These are phyloP conservation scores for Colletotrichum somersetense DNA, from an alignment of 2,329 filamentous ascomycete genomes.

Conservation along the genomic window DNA sequence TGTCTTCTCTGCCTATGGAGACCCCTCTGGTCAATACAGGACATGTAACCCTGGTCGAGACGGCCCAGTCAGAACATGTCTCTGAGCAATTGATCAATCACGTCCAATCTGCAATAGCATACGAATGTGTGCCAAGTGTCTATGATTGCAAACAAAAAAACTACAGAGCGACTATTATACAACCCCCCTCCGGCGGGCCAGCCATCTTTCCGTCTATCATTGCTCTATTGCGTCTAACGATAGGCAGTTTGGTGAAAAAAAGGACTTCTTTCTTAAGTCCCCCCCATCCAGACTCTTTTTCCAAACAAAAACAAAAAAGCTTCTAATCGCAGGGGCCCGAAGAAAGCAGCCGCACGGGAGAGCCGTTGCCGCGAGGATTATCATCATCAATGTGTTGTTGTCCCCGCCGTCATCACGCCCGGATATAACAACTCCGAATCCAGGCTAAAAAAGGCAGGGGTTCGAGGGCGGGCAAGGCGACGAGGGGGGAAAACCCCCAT, in stretches of 20 bases:
- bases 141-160: conserved; percentile 43
- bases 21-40: no score
- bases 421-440: conserved; percentile 24
- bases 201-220: conserved; percentile 43
- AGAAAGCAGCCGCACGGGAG: neutral
- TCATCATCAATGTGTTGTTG: conserved; percentile 29
- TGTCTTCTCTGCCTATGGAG: no score
- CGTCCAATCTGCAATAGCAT: neutral
- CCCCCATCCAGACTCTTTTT: conserved; percentile 32
- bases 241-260: conserved; percentile 40
- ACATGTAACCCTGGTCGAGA: no score
- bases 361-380: conserved; percentile 22
- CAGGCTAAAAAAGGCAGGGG: neutral
- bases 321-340: conserved; percentile 12
- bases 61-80: neutral
- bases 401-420: conserved; percentile 34
- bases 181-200: conserved; percentile 44
- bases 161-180: conserved; percentile 50
- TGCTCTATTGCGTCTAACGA: conserved; percentile 46
- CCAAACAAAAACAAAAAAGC: conserved; percentile 16
- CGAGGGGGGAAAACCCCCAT: conserved; percentile 1
- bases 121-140: neutral
- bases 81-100: neutral
- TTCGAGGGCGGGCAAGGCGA: neutral
- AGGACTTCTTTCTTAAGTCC: conserved; percentile 30